Conservation (phyloP, 1,139 yeast species). For the Zygotorulaspora mrakii region DNA sequence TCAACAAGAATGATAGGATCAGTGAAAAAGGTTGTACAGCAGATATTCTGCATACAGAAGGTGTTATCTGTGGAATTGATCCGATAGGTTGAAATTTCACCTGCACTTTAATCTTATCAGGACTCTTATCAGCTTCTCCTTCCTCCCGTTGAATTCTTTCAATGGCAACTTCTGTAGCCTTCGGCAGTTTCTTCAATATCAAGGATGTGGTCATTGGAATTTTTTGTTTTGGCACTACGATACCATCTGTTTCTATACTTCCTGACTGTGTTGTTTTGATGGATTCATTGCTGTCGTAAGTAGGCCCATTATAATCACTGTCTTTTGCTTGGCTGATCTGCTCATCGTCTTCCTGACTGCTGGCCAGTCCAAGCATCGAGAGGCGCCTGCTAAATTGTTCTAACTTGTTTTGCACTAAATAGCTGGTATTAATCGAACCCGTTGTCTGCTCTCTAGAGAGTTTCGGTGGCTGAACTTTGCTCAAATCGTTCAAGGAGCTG, state of each 20-base stretch:
- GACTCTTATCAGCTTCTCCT: conserved; percentile 1
- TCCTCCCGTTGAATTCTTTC: conserved; percentile 10
- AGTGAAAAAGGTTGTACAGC: conserved; percentile 31
- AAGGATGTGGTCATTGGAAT: conserved; percentile 16
- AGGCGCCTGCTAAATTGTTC: conserved; percentile 29
- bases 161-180: conserved; percentile 14
- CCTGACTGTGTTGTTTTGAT: conserved; percentile 1
- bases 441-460: conserved; percentile 3
- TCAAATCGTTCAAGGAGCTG: conserved; percentile 7
- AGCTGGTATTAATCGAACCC: conserved; percentile 2
- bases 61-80: conserved; percentile 27
- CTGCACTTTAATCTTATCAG: conserved; percentile 21
- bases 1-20: conserved; percentile 25
- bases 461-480: conserved; percentile 5
- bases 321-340: conserved; percentile 5
- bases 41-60: conserved; percentile 30
- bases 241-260: conserved; percentile 8
- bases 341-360: conserved; percentile 10
- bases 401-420: conserved; percentile 22
- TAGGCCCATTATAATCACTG: neutral
- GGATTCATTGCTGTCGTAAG: neutral
- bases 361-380: conserved; percentile 27
- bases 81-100: conserved; percentile 36
- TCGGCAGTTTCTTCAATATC: conserved; percentile 13
- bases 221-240: conserved; percentile 9